phyloP scores from a whole-genome alignment of 202 grass and related monocot genomes.

The Tripidium arundinaceum region DNA sequence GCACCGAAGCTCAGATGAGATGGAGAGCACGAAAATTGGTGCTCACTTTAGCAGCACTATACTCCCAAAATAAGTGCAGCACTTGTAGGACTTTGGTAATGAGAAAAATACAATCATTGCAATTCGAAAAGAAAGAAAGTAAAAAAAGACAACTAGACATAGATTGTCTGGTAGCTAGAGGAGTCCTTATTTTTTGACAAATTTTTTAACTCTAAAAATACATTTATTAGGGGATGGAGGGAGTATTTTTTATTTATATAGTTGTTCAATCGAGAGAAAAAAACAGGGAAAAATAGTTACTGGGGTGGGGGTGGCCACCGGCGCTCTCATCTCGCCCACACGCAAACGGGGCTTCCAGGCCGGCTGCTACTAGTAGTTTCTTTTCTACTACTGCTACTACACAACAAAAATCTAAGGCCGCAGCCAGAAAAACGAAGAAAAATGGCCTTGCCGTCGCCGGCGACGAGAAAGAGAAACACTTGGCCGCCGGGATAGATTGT shows the following conservation, averaged over 20 bases:
- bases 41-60: background rate
- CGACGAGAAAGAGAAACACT: slow-evolving; percentile 6
- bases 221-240: no score
- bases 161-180: no score
- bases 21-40: background rate
- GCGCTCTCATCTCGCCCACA: slow-evolving; percentile 52
- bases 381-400: slow-evolving; percentile 37
- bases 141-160: no score
- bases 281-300: background rate
- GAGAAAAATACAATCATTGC: no score
- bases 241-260: background rate
- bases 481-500: background rate
- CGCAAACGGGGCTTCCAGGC: slow-evolving; percentile 41
- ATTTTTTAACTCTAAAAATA: no score
- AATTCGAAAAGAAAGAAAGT: no score
- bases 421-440: background rate
- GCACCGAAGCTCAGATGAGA: background rate
- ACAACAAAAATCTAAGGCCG: slow-evolving; percentile 37
- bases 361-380: background rate
- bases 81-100: no score
- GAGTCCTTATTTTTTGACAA: no score
- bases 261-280: background rate
- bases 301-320: slow-evolving; percentile 24
- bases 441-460: slow-evolving; percentile 18
- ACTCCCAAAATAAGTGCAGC: no score